phyloP scores from a whole-genome alignment of 2,329 filamentous ascomycete genomes.

The Pseudonectria foliicola region DNA sequence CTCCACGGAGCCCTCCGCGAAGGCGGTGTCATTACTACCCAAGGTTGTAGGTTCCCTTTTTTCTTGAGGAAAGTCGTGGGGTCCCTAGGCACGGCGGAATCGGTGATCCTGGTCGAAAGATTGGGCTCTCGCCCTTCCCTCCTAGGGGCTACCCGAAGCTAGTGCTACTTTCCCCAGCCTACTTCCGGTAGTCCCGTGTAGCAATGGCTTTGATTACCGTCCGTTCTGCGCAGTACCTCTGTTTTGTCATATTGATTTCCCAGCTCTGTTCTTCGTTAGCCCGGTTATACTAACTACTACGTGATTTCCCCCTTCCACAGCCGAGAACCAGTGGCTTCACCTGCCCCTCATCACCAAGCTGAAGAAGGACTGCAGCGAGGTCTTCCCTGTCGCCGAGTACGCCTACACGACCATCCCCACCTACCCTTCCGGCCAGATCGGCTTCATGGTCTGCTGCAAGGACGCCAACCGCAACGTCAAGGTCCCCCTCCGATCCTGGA shows the following conservation, averaged over 20 bases:
- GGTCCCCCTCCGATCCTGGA: conserved; percentile 76
- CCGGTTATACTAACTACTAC: conserved; percentile 8
- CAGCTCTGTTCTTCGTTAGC: neutral
- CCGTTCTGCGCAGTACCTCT: conserved; percentile 12
- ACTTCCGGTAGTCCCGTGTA: conserved; percentile 32
- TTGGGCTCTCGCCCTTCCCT: conserved; percentile 17
- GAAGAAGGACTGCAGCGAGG: conserved; percentile 92
- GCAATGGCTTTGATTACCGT: conserved; percentile 15
- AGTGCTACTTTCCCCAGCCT: conserved; percentile 33
- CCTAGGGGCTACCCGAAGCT: conserved; percentile 30
- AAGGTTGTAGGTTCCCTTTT: conserved; percentile 97
- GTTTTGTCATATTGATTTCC: conserved; percentile 6
- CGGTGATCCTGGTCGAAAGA: conserved; percentile 15
- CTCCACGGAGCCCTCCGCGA: conserved; percentile 83
- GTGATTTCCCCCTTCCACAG: conserved; percentile 39
- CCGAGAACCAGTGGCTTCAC: conserved; percentile 99
- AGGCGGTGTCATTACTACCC: conserved; percentile 96
- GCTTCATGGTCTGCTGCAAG: conserved; percentile 99
- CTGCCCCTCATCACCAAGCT: conserved; percentile 87
- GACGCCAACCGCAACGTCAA: conserved; percentile 76
- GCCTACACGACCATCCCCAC: conserved; percentile 99
- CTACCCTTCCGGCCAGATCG: conserved; percentile 97
- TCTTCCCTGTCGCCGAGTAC: conserved; percentile 97
- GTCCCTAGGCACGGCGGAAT: conserved; percentile 29
- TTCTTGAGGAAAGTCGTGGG: conserved; percentile 34